Percentiles rank a stretch among this genome's conserved stretches.
Evolutionary conservation across 306 rosid species (phyloP).

Genomic region (Medicago lupulina): DNA sequence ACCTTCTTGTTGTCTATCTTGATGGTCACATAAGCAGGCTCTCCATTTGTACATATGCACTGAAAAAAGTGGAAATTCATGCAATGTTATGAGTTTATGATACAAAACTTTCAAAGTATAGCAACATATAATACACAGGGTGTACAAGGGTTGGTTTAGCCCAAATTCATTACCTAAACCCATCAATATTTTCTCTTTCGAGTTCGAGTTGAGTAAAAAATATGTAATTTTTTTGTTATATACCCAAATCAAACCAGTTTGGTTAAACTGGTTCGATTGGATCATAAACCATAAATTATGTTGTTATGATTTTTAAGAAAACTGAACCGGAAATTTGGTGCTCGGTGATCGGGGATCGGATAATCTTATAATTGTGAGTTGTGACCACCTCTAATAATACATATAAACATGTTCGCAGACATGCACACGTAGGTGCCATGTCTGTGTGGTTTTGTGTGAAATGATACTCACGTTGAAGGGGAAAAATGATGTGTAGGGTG

Average conservation of each 20-base stretch:
- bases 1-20: conserved; percentile 66
- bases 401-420: too few species aligned
- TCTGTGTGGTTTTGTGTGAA: too few species aligned
- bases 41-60: conserved; percentile 62
- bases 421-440: too few species aligned
- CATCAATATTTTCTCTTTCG: not conserved
- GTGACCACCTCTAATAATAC: too few species aligned
- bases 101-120: conserved; percentile 7
- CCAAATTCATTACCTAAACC: not conserved
- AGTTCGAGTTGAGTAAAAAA: not conserved
- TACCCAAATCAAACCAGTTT: not conserved
- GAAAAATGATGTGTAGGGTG: conserved; percentile 57
- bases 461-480: conserved; percentile 60
- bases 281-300: not conserved
- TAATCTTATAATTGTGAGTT: too few species aligned
- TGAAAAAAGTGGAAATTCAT: conserved; percentile 38
- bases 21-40: conserved; percentile 74
- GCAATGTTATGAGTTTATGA: conserved; percentile 14
- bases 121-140: not conserved
- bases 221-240: too few species aligned
- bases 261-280: not conserved
- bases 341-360: too few species aligned
- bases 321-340: too few species aligned
- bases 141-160: not conserved
- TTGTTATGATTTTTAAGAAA: not conserved